Percentiles rank a stretch among this genome's conserved stretches.
Conservation (phyloP, 176 grass and related monocot genomes). For the Avena atlantica region DNA sequence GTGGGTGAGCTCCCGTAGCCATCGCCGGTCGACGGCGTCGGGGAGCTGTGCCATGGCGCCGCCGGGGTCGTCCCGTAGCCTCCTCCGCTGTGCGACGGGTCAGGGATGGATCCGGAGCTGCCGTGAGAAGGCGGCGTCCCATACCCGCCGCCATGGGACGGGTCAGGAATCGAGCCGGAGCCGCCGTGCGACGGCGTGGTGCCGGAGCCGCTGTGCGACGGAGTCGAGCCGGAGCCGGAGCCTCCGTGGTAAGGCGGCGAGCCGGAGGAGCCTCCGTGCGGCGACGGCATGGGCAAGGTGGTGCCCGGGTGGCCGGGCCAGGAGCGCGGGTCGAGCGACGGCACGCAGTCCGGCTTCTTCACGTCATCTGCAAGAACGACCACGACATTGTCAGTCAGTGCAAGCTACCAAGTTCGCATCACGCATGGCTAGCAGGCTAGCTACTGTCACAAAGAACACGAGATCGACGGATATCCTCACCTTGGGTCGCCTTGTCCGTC, state of each 20-base stretch:
- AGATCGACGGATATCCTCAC: neutral
- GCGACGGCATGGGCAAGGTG: too few species aligned
- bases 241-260: too few species aligned
- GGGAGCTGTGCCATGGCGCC: conserved; percentile 15
- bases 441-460: neutral
- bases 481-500: conserved; percentile 35
- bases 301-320: conserved; percentile 19
- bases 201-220: conserved; percentile 17
- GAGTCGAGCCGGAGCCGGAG: neutral
- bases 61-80: neutral
- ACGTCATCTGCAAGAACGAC: conserved; percentile 29
- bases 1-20: conserved; percentile 36
- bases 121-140: conserved; percentile 19
- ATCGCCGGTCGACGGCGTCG: conserved; percentile 19
- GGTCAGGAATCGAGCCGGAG: neutral
- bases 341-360: conserved; percentile 72
- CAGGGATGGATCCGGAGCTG: neutral
- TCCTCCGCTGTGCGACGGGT: conserved; percentile 38
- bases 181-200: conserved; percentile 8
- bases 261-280: too few species aligned
- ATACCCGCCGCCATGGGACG: conserved; percentile 17
- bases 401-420: neutral
- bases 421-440: neutral
- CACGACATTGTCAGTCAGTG: neutral
- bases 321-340: conserved; percentile 40